phyloP scores from a whole-genome alignment of 768 basidiomycete species.

The Lentinula edodes region DNA sequence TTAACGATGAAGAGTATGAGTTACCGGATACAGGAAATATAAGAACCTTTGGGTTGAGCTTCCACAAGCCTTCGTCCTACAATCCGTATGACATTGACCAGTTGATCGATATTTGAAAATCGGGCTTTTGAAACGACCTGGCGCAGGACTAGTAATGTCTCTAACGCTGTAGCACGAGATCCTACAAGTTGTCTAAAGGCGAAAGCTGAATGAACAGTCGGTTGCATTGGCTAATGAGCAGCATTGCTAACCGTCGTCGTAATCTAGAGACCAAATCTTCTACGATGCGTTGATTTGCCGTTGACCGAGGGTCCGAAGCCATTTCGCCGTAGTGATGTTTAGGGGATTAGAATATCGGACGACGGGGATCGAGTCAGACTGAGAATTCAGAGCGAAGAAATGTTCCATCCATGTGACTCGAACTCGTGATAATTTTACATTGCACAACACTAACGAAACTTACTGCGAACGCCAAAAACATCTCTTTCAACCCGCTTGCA shows the following conservation, averaged over 20 bases:
- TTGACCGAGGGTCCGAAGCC: slow-evolving; percentile 32
- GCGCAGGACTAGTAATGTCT: slow-evolving; percentile 82
- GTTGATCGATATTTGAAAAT: slow-evolving; percentile 82
- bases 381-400: no score
- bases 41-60: slow-evolving; percentile 90
- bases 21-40: not conserved
- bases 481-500: no score
- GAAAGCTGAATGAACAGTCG: slow-evolving; percentile 13
- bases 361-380: not conserved
- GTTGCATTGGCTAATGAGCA: slow-evolving; percentile 3
- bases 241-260: slow-evolving; percentile 56
- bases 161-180: slow-evolving; percentile 82
- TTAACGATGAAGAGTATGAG: not conserved
- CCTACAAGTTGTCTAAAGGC: slow-evolving; percentile 79
- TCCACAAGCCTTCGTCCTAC: slow-evolving; percentile 81
- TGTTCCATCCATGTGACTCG: no score
- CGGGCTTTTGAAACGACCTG: slow-evolving; percentile 85
- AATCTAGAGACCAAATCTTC: slow-evolving; percentile 67
- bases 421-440: no score
- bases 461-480: no score
- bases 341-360: not conserved
- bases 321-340: slow-evolving; percentile 19
- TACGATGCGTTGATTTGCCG: slow-evolving; percentile 51
- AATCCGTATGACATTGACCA: slow-evolving; percentile 70
- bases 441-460: no score